A percentile compares a stretch with the other conserved stretches of the same genome.
Evolutionary conservation across 78 protist species (phyloP).

Genomic region (Mantamonas sphyraenae): DNA sequence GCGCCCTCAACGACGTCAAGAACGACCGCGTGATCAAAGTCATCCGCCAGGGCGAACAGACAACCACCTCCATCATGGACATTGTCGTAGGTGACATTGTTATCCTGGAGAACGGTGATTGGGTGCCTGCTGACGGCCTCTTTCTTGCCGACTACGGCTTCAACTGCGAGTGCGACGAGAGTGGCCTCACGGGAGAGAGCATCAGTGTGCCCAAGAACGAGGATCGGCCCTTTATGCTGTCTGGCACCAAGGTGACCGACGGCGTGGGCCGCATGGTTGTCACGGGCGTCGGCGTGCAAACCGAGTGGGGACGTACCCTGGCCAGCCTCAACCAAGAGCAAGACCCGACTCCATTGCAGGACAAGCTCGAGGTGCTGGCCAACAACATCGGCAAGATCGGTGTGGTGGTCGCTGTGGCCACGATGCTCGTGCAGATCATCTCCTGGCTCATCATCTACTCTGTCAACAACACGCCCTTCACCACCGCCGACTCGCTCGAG

Average conservation of each 20-base stretch:
- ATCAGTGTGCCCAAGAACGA: slow-evolving; percentile 33
- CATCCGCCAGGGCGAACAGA: slow-evolving; percentile 44
- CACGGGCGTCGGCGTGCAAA: slow-evolving; percentile 49
- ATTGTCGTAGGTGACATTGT: slow-evolving; percentile 82
- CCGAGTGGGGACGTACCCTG: not conserved
- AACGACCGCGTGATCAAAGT: slow-evolving; percentile 37
- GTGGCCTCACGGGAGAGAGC: slow-evolving; percentile 67
- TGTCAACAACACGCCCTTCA: not conserved
- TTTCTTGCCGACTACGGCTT: slow-evolving; percentile 45
- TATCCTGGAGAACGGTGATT: slow-evolving; percentile 61
- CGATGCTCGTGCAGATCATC: not conserved
- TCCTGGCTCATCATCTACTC: not conserved
- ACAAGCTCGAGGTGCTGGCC: slow-evolving; percentile 51
- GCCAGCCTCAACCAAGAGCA: slow-evolving; percentile 8
- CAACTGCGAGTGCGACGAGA: slow-evolving; percentile 42
- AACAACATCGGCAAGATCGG: slow-evolving; percentile 39
- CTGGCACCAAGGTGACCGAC: slow-evolving; percentile 40
- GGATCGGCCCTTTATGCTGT: slow-evolving; percentile 20
- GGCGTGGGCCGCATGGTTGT: slow-evolving; percentile 69
- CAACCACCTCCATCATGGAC: slow-evolving; percentile 34
- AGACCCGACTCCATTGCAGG: slow-evolving; percentile 85
- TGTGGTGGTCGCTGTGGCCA: slow-evolving; percentile 8
- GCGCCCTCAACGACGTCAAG: slow-evolving; percentile 26
- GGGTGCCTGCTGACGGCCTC: slow-evolving; percentile 74
- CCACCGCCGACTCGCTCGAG: not conserved